These are phyloP conservation scores for Beauveria medogensis DNA, from an alignment of 2,329 filamentous ascomycete genomes.

Conservation along the genomic window DNA sequence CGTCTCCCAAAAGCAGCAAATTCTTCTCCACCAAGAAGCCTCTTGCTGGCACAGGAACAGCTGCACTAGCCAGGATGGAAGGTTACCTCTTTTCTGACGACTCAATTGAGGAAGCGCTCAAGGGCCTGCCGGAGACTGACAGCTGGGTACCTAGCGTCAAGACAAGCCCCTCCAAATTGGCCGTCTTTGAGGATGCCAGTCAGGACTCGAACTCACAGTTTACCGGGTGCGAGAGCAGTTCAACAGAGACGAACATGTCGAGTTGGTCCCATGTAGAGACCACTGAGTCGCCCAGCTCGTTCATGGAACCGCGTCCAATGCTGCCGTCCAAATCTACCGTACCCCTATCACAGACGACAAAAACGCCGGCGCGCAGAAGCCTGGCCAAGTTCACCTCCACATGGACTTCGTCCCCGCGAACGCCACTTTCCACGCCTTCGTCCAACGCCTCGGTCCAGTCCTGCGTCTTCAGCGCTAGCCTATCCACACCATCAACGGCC, in stretches of 20 bases:
- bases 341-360: slow-evolving; percentile 17
- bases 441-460: slow-evolving; percentile 27
- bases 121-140: slow-evolving; percentile 43
- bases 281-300: slow-evolving; percentile 16
- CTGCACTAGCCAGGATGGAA: slow-evolving; percentile 28
- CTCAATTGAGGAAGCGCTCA: slow-evolving; percentile 47
- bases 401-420: slow-evolving; percentile 15
- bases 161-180: slow-evolving; percentile 26
- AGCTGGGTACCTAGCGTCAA: slow-evolving; percentile 35
- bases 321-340: slow-evolving; percentile 21
- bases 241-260: slow-evolving; percentile 12
- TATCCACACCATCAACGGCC: slow-evolving; percentile 31
- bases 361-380: slow-evolving; percentile 13
- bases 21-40: slow-evolving; percentile 38
- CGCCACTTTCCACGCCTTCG: slow-evolving; percentile 24
- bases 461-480: slow-evolving; percentile 27
- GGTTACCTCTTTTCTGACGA: slow-evolving; percentile 46
- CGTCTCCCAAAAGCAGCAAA: slow-evolving; percentile 40
- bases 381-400: slow-evolving; percentile 28
- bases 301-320: slow-evolving; percentile 18
- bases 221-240: not conserved
- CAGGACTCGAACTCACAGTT: slow-evolving; percentile 13
- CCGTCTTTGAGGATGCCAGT: slow-evolving; percentile 38
- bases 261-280: not conserved
- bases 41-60: slow-evolving; percentile 14